Base-by-base conservation (phyloP, 139 green algal species). In the Tetradesmus obliquus region DNA sequence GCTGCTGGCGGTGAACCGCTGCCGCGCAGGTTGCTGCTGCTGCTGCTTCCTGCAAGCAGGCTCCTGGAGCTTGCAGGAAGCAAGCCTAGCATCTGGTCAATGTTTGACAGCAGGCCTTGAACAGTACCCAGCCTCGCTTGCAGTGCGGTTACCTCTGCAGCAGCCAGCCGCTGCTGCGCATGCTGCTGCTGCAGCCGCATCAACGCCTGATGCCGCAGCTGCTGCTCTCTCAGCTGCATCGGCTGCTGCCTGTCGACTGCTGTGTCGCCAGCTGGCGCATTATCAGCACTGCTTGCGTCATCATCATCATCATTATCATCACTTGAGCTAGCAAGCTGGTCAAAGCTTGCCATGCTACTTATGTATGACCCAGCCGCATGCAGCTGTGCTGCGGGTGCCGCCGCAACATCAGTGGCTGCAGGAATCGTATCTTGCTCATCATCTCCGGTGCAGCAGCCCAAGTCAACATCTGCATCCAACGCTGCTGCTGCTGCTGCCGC, bases 1-100 rank as follows among this genome's bases (percentile, higher is more conserved):
- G 57, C 8, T 7, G 57, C 57, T 66, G 66, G n/a, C n/a, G n/a
- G 17, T 76, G 66, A n/a, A 24, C 66, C 12, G 3, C 17, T 19
- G 5, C 17, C 10, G 66, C 66, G 66, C 66, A 76, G 17, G 66
- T 76, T 76, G 15, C 66, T 76, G 15, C 13, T 53, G 76, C 76
- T 82, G 76, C 76, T 82, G 24, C n/a, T 51, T 53, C 24, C 24
- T 53, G 76, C 24, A 51, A 53, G 24, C 7, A 3, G n/a, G 76
- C 76, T 53, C n/a, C 24, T 55, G 5, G 76, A 22, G n/a, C 76
- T 82, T 55, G 76, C 76, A 76, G 85, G 85, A 55, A 82, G 66
- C 85, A 82, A 9, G 8, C 17, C 24, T 13, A 89, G 45, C 85
- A 89, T 89, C 32, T 89, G 17, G 15, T 89, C 45, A 51, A 89